phyloP scores from a whole-genome alignment of 441 rosid species.

The Monsonia emarginata region DNA sequence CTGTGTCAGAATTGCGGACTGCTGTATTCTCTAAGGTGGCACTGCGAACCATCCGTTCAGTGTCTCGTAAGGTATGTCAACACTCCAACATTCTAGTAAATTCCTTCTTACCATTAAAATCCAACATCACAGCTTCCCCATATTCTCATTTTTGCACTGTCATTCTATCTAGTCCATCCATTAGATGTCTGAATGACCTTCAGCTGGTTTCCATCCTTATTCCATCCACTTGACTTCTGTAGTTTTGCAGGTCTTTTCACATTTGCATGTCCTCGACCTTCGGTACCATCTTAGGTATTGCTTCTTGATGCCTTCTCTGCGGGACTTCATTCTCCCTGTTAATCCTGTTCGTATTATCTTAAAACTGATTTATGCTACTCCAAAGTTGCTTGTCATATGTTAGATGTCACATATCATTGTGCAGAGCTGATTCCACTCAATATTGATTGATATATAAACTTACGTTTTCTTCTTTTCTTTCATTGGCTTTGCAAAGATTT shows the following conservation, averaged over 20 bases:
- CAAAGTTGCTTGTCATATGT: too few relatives aligned
- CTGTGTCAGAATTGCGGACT: constrained; percentile 61
- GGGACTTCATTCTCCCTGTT: background rate
- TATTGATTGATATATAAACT: background rate
- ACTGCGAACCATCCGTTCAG: constrained; percentile 64
- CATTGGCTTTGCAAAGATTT: background rate
- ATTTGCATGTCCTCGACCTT: constrained; percentile 76
- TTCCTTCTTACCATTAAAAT: background rate
- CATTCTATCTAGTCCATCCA: background rate
- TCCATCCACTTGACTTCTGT: background rate
- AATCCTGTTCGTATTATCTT: background rate
- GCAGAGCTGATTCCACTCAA: background rate
- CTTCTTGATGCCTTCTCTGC: constrained; percentile 5
- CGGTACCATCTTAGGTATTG: constrained; percentile 70
- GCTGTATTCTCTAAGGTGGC: constrained; percentile 88
- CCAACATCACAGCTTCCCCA: background rate
- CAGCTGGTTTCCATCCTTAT: constrained; percentile 5
- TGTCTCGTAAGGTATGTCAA: constrained; percentile 62
- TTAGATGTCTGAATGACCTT: constrained; percentile 7
- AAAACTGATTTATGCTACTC: background rate
- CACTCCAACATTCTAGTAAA: background rate
- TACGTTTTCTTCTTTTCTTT: background rate
- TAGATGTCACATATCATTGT: background rate
- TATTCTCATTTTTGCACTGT: background rate
- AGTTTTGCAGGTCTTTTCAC: constrained; percentile 61